phyloP scores from a whole-genome alignment of 2,329 filamentous ascomycete genomes.

The Pyrenophora teres region DNA sequence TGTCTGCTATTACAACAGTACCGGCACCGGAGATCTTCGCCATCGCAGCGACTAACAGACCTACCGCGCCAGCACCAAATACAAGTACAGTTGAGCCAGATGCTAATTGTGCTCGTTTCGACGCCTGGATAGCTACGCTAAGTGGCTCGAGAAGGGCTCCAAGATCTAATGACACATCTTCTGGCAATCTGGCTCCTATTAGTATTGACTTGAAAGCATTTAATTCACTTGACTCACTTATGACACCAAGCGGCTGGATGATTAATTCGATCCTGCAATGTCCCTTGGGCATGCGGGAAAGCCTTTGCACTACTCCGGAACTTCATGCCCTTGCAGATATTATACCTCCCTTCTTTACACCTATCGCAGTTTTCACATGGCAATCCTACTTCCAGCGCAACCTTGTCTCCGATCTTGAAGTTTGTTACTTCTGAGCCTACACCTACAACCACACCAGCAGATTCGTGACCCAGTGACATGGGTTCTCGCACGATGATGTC shows the following conservation, averaged over 20 bases:
- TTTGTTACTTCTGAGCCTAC: conserved; percentile 67
- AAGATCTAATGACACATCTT: conserved; percentile 58
- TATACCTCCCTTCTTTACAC: conserved; percentile 63
- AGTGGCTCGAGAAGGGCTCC: conserved; percentile 66
- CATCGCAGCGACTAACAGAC: conserved; percentile 62
- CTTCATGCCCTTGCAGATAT: conserved; percentile 63
- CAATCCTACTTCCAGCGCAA: conserved; percentile 90
- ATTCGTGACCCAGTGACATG: conserved; percentile 79
- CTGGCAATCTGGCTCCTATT: conserved; percentile 50
- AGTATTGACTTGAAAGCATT: background rate
- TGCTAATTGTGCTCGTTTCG: conserved; percentile 58
- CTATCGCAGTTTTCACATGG: conserved; percentile 71
- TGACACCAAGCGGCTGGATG: conserved; percentile 66
- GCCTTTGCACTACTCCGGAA: conserved; percentile 65
- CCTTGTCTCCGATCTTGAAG: conserved; percentile 75
- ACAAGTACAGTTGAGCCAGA: conserved; percentile 58
- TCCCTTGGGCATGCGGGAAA: conserved; percentile 68
- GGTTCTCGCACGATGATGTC: conserved; percentile 82
- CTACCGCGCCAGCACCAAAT: conserved; percentile 66
- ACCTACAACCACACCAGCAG: conserved; percentile 76
- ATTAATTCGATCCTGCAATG: conserved; percentile 65
- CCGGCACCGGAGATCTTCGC: conserved; percentile 59
- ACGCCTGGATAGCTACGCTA: conserved; percentile 64
- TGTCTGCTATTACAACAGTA: conserved; percentile 64
- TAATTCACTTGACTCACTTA: conserved; percentile 38